These are phyloP conservation scores for Tardiomyces depauwii DNA, from an alignment of 1,139 yeast genomes.

Conservation along the genomic window DNA sequence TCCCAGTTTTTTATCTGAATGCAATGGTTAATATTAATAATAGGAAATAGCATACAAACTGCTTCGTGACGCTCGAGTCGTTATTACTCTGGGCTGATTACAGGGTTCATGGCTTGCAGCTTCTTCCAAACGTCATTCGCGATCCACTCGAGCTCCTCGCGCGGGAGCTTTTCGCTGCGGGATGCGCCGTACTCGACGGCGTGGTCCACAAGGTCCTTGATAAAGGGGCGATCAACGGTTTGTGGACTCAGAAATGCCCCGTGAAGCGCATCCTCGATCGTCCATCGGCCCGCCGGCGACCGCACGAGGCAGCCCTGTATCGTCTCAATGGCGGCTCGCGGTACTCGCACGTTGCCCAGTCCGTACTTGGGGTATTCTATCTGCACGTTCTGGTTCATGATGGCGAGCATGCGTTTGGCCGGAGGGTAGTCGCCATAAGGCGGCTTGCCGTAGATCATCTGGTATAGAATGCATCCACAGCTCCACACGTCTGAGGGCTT, in stretches of 20 bases:
- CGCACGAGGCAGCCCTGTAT: slow-evolving; percentile 64
- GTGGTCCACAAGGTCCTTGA: slow-evolving; percentile 62
- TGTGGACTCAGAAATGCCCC: slow-evolving; percentile 62
- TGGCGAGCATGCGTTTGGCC: slow-evolving; percentile 70
- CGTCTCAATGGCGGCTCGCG: slow-evolving; percentile 57
- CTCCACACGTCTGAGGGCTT: slow-evolving; percentile 98
- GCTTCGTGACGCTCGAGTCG: too few species aligned
- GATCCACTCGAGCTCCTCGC: not conserved
- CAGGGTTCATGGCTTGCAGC: not conserved
- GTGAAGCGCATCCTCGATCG: slow-evolving; percentile 51
- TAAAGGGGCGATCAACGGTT: slow-evolving; percentile 53
- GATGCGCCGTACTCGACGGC: slow-evolving; percentile 55
- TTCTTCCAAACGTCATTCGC: not conserved
- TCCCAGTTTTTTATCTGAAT: too few species aligned
- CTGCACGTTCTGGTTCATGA: slow-evolving; percentile 74
- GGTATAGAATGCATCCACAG: slow-evolving; percentile 91
- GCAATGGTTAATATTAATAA: not conserved
- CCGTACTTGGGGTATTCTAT: slow-evolving; percentile 60
- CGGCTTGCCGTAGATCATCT: slow-evolving; percentile 88
- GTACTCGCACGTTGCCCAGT: slow-evolving; percentile 52
- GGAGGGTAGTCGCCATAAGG: slow-evolving; percentile 82
- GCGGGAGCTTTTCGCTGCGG: not conserved
- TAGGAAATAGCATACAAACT: not conserved
- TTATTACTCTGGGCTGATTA: not conserved
- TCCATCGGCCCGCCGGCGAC: slow-evolving; percentile 59